Conservation (phyloP, 2,329 filamentous ascomycete species). For the Cladobotryum mycophilum region DNA sequence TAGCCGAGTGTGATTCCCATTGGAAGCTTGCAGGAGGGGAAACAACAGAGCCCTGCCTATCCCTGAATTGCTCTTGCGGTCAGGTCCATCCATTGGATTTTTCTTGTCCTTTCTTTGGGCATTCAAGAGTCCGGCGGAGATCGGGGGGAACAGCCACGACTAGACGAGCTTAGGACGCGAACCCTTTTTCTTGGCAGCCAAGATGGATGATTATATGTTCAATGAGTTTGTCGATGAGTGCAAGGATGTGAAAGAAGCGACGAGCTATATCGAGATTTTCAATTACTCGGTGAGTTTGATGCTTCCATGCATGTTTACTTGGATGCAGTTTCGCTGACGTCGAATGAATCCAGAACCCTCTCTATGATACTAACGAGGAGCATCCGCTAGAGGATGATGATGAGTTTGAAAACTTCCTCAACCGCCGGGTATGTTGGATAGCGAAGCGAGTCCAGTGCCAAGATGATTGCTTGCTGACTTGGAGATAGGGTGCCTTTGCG, state of each 20-base stretch:
- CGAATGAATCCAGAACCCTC: slow-evolving; percentile 36
- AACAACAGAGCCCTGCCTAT: too few relatives aligned
- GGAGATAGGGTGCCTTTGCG: slow-evolving; percentile 47
- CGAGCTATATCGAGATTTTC: slow-evolving; percentile 51
- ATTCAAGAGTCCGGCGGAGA: too few relatives aligned
- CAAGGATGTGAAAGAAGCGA: slow-evolving; percentile 43
- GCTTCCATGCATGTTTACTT: not conserved
- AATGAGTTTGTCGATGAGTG: slow-evolving; percentile 41
- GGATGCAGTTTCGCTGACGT: not conserved
- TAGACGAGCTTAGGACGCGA: not conserved
- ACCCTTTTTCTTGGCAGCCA: slow-evolving; percentile 3
- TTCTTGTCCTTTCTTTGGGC: too few relatives aligned
- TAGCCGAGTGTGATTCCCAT: not conserved
- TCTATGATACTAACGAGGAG: slow-evolving; percentile 44
- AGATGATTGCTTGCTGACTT: slow-evolving; percentile 4
- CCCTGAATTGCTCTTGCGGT: too few relatives aligned
- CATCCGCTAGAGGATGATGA: slow-evolving; percentile 42
- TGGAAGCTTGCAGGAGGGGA: too few relatives aligned
- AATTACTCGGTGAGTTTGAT: slow-evolving; percentile 48
- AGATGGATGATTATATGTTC: slow-evolving; percentile 57
- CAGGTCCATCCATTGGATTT: too few relatives aligned
- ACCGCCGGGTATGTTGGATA: slow-evolving; percentile 34
- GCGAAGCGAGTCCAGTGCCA: not conserved
- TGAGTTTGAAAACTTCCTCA: slow-evolving; percentile 54
- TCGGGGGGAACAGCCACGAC: too few relatives aligned